These are phyloP conservation scores for Apiotrichum brassicae DNA, from an alignment of 1,284 basidiomycete species.

Conservation along the genomic window DNA sequence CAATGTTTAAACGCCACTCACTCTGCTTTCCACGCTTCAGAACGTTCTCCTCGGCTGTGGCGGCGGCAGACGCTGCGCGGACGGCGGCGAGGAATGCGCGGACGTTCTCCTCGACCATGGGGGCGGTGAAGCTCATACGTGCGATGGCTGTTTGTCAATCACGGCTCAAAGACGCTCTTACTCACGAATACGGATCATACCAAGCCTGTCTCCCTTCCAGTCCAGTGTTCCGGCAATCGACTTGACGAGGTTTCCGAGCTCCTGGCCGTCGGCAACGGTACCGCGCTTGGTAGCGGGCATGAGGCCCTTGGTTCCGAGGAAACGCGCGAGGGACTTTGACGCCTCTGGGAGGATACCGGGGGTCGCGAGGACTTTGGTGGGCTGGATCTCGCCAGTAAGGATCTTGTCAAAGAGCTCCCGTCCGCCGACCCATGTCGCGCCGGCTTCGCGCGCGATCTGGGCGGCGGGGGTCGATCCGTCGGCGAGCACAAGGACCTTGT, in stretches of 20 bases:
- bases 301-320: constrained; percentile 85
- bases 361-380: constrained; percentile 59
- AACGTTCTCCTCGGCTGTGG: constrained; percentile 14
- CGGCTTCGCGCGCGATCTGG: constrained; percentile 68
- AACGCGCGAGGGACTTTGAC: constrained; percentile 73
- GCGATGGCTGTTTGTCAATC: constrained; percentile 10
- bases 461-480: constrained; percentile 48
- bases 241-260: constrained; percentile 67
- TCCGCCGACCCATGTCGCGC: constrained; percentile 79
- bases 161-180: constrained; percentile 5
- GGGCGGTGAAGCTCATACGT: constrained; percentile 67
- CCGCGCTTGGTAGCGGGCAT: constrained; percentile 94
- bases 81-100: constrained; percentile 72
- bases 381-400: constrained; percentile 34
- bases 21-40: constrained; percentile 22
- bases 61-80: constrained; percentile 22
- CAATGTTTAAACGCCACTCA: constrained; percentile 7
- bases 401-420: constrained; percentile 68
- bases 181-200: constrained; percentile 64
- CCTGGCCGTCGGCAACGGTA: constrained; percentile 75
- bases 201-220: constrained; percentile 86
- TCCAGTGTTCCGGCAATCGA: constrained; percentile 76
- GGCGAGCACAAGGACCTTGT: constrained; percentile 78
- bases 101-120: constrained; percentile 72
- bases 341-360: constrained; percentile 71